Evolutionary conservation across 495 filamentous ascomycete genomes (phyloP).

Genomic region (Penicillium malachiteum): DNA sequence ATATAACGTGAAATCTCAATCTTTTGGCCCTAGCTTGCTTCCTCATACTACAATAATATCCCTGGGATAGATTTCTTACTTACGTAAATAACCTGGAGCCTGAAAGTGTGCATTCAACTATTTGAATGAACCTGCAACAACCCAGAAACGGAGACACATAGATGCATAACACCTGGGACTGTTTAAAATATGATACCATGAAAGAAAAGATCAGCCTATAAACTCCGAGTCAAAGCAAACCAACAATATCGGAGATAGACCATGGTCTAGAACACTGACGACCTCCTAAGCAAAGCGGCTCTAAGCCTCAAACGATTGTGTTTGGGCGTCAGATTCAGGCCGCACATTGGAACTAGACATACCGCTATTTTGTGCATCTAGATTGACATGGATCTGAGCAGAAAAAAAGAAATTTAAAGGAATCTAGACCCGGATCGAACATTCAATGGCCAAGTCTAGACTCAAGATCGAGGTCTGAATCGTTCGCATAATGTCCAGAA

Average conservation of each 20-base stretch:
- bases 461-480: background rate
- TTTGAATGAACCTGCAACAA: too few relatives aligned
- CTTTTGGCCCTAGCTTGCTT: too few relatives aligned
- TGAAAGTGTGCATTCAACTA: too few relatives aligned
- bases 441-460: background rate
- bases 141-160: too few relatives aligned
- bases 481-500: background rate
- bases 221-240: too few relatives aligned
- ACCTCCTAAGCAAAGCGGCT: background rate
- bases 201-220: too few relatives aligned
- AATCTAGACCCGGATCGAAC: background rate
- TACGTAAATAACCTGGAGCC: too few relatives aligned
- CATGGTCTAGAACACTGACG: background rate
- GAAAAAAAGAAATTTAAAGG: background rate
- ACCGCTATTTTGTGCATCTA: constrained; percentile 1
- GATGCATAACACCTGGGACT: too few relatives aligned
- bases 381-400: background rate
- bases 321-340: background rate
- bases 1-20: too few relatives aligned
- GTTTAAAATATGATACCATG: too few relatives aligned
- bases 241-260: background rate
- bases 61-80: too few relatives aligned
- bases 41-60: too few relatives aligned
- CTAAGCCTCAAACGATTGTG: background rate
- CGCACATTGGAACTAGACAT: background rate